These are phyloP conservation scores for Leishmania guyanensis DNA, from an alignment of 208 protist genomes.

Conservation along the genomic window DNA sequence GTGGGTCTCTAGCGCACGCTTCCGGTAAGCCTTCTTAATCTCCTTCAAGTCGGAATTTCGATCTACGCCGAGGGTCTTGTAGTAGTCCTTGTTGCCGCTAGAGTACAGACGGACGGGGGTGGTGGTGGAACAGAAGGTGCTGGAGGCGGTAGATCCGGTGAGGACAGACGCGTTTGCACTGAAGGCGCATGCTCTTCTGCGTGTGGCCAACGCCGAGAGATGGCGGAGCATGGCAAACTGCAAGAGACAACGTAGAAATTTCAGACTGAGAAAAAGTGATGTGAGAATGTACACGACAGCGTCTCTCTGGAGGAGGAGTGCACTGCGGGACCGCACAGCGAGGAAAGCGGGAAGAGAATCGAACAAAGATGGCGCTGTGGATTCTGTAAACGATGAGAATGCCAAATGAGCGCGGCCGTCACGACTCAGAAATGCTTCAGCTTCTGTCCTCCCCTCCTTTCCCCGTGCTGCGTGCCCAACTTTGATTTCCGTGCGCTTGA, in stretches of 20 bases:
- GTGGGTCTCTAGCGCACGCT: slow-evolving; percentile 89
- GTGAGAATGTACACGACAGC: neutral
- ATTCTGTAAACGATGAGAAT: neutral
- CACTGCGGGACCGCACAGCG: neutral
- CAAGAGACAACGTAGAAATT: neutral
- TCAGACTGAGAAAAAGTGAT: neutral
- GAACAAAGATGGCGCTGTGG: neutral
- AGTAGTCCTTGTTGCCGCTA: slow-evolving; percentile 83
- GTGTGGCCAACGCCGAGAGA: slow-evolving; percentile 15
- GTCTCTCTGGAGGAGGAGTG: neutral
- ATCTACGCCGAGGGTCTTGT: slow-evolving; percentile 86
- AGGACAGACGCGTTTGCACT: neutral
- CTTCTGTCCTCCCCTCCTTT: neutral
- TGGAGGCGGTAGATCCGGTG: slow-evolving; percentile 5
- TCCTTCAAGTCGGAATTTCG: slow-evolving; percentile 59
- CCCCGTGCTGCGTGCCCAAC: neutral
- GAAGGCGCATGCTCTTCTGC: slow-evolving; percentile 3
- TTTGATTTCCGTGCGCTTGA: neutral
- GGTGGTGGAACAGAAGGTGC: slow-evolving; percentile 6
- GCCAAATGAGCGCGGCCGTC: neutral
- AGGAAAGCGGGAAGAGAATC: neutral
- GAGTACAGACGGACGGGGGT: slow-evolving; percentile 44
- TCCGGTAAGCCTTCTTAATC: slow-evolving; percentile 93
- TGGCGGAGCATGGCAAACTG: slow-evolving; percentile 19
- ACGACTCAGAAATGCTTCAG: neutral